A percentile compares a stretch with the other conserved stretches of the same genome.
These are phyloP conservation scores for Salvia sclarea DNA, from an alignment of 305 asterid species.

Conservation along the genomic window DNA sequence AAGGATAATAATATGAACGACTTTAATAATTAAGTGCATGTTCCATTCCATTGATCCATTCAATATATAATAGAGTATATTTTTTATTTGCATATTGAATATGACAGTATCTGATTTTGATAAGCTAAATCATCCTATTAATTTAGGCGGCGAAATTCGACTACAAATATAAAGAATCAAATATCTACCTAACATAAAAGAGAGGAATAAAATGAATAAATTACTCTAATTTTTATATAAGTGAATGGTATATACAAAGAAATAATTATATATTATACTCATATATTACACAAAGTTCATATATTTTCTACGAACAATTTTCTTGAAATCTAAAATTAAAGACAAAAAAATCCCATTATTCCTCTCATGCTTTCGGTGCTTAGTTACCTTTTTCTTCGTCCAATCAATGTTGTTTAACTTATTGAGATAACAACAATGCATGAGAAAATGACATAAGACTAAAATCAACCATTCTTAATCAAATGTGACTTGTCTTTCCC, in stretches of 20 bases:
- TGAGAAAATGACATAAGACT: conserved; percentile 23
- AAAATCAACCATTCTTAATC: conserved; percentile 16
- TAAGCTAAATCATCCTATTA: background rate
- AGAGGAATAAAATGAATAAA: background rate
- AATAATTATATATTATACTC: too few relatives aligned
- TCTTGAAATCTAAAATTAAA: background rate
- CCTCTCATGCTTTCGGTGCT: conserved; percentile 35
- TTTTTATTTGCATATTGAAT: background rate
- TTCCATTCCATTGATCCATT: too few relatives aligned
- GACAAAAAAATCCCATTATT: conserved; percentile 26
- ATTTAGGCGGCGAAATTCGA: background rate
- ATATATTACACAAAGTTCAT: too few relatives aligned
- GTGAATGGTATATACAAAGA: too few relatives aligned
- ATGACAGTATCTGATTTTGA: background rate
- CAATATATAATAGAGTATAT: too few relatives aligned
- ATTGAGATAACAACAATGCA: conserved; percentile 29
- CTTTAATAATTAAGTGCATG: background rate
- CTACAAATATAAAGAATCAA: too few relatives aligned
- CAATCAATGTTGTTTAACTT: conserved; percentile 21
- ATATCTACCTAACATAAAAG: too few relatives aligned
- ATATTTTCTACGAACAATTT: background rate
- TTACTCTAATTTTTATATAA: too few relatives aligned
- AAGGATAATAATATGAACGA: background rate
- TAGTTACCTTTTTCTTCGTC: conserved; percentile 26
- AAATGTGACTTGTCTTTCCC: conserved; percentile 19